A percentile compares a stretch with the other conserved stretches of the same genome.
These are phyloP conservation scores for Ciborinia camelliae DNA, from an alignment of 2,329 filamentous ascomycete genomes.

Conservation along the genomic window DNA sequence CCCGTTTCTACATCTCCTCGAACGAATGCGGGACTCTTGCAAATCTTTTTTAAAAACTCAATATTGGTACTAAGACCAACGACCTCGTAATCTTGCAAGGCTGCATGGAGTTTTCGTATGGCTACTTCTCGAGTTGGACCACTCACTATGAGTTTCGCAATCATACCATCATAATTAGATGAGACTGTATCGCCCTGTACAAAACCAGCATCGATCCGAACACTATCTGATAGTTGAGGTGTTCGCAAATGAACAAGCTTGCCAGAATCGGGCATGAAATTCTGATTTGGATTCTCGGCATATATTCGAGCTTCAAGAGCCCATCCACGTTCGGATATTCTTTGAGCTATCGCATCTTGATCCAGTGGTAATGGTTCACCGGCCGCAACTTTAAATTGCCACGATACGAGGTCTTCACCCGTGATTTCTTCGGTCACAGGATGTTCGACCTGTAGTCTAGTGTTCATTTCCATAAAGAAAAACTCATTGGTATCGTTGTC, in stretches of 20 bases:
- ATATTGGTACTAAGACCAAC: conserved; percentile 94
- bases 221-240: conserved; percentile 63
- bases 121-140: conserved; percentile 75
- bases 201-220: conserved; percentile 92
- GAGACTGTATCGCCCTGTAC: conserved; percentile 88
- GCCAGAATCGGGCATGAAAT: conserved; percentile 93
- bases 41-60: conserved; percentile 89
- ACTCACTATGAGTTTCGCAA: conserved; percentile 92
- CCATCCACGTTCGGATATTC: conserved; percentile 73
- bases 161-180: conserved; percentile 97
- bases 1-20: conserved; percentile 89
- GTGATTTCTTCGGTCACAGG: conserved; percentile 84
- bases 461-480: conserved; percentile 82
- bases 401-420: conserved; percentile 79
- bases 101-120: conserved; percentile 75
- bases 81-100: conserved; percentile 85
- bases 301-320: conserved; percentile 97
- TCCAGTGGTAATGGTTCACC: conserved; percentile 64
- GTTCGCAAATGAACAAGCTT: conserved; percentile 78
- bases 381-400: conserved; percentile 87
- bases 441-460: conserved; percentile 91
- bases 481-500: conserved; percentile 79
- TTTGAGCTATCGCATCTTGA: conserved; percentile 61
- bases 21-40: conserved; percentile 76
- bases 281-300: conserved; percentile 86